Conservation (phyloP, 495 filamentous ascomycete species). For the Penicillium riverlandense region DNA sequence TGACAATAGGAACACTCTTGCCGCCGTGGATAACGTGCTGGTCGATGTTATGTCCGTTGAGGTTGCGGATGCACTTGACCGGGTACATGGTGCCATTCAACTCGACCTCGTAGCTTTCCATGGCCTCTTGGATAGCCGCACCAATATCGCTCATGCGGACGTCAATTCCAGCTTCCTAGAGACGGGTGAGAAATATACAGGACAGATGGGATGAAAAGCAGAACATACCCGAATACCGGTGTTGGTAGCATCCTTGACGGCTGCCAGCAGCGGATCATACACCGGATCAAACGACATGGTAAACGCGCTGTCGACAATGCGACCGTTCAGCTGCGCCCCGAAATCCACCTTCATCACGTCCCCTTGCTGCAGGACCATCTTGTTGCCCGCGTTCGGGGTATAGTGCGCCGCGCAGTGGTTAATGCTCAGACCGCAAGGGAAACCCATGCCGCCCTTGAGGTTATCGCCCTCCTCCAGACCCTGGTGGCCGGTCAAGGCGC, state of each 20-base stretch:
- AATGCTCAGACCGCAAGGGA: constrained; percentile 78
- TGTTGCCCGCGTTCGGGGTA: constrained; percentile 86
- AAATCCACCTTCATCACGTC: constrained; percentile 95
- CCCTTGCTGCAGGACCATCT: constrained; percentile 67
- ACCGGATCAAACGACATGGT: constrained; percentile 81
- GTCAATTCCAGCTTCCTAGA: constrained; percentile 71
- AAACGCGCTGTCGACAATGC: constrained; percentile 90
- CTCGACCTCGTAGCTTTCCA: constrained; percentile 85
- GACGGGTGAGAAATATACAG: neutral
- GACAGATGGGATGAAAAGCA: neutral
- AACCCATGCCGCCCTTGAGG: constrained; percentile 75
- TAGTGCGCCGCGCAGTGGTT: constrained; percentile 89
- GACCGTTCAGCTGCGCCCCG: constrained; percentile 82
- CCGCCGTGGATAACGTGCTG: constrained; percentile 82
- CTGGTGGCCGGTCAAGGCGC: constrained; percentile 68
- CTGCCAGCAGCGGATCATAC: constrained; percentile 75
- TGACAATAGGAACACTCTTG: constrained; percentile 88
- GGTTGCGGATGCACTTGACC: constrained; percentile 78
- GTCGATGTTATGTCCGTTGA: constrained; percentile 84
- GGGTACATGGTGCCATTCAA: constrained; percentile 70
- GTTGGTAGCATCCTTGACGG: constrained; percentile 82
- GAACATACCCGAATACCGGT: constrained; percentile 58
- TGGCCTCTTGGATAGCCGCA: constrained; percentile 71
- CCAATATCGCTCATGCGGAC: constrained; percentile 72
- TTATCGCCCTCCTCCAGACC: constrained; percentile 76